Conservation (phyloP, 495 filamentous ascomycete genomes). For the Neurospora discreta region DNA sequence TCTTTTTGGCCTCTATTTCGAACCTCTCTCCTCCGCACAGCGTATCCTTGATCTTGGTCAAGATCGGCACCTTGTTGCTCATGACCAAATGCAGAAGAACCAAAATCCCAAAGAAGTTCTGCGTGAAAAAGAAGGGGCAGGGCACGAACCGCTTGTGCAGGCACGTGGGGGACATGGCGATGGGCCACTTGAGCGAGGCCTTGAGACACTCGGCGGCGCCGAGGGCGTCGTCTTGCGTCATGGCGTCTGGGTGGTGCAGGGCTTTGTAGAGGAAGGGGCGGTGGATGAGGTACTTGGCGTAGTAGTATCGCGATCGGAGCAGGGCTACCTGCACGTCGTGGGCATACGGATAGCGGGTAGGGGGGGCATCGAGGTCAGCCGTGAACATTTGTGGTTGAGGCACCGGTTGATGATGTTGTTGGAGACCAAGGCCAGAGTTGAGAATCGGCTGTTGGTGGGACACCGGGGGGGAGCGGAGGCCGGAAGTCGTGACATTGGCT, state of each 20-base stretch:
- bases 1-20: constrained; percentile 35
- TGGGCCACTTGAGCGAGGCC: constrained; percentile 42
- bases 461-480: constrained; percentile 2
- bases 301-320: constrained; percentile 48
- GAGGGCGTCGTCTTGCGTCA: constrained; percentile 40
- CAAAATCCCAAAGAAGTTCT: constrained; percentile 46
- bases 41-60: constrained; percentile 31
- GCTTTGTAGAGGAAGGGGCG: constrained; percentile 52
- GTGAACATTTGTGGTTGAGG: constrained; percentile 30
- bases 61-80: constrained; percentile 34
- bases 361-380: constrained; percentile 34
- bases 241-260: constrained; percentile 42
- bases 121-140: constrained; percentile 47
- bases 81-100: constrained; percentile 36
- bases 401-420: neutral
- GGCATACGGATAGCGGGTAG: constrained; percentile 32
- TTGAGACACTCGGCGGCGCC: constrained; percentile 42
- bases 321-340: constrained; percentile 45
- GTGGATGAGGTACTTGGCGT: constrained; percentile 46
- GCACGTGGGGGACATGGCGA: constrained; percentile 45
- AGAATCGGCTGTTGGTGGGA: neutral
- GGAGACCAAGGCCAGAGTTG: neutral
- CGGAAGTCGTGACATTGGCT: neutral
- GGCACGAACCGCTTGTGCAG: constrained; percentile 45
- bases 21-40: constrained; percentile 35